A percentile compares a stretch with the other conserved stretches of the same genome.
Evolutionary conservation across 1,284 basidiomycete species (phyloP).

Genomic region (Anthracocystis setariae): DNA sequence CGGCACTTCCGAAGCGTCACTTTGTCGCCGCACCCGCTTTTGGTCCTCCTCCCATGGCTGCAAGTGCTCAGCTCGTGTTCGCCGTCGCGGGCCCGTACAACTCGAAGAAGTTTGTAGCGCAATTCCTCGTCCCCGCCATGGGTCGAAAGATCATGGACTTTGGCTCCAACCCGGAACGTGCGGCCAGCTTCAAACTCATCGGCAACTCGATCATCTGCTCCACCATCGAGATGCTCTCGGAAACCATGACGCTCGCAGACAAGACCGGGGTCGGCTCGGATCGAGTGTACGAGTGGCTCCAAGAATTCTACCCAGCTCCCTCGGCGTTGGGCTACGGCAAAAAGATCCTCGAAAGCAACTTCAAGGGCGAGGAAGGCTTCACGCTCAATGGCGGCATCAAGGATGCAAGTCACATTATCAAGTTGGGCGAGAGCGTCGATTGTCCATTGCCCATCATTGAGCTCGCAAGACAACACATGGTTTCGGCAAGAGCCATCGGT

Average conservation of each 20-base stretch:
- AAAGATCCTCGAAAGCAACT: slow-evolving; percentile 76
- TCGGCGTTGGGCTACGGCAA: slow-evolving; percentile 57
- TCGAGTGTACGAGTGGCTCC: slow-evolving; percentile 69
- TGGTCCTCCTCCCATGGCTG: slow-evolving; percentile 73
- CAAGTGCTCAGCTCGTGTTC: slow-evolving; percentile 77
- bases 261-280: slow-evolving; percentile 81
- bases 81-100: slow-evolving; percentile 84
- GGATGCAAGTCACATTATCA: slow-evolving; percentile 72
- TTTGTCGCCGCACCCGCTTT: slow-evolving; percentile 85
- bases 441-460: slow-evolving; percentile 78
- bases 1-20: slow-evolving; percentile 74
- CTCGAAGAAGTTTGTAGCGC: slow-evolving; percentile 81
- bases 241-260: slow-evolving; percentile 83
- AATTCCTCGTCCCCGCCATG: slow-evolving; percentile 78
- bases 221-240: slow-evolving; percentile 79
- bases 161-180: slow-evolving; percentile 79
- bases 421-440: slow-evolving; percentile 73
- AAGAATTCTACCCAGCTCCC: slow-evolving; percentile 58
- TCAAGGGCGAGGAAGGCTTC: slow-evolving; percentile 83
- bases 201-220: slow-evolving; percentile 60
- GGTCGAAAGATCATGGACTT: slow-evolving; percentile 76
- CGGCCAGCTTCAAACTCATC: slow-evolving; percentile 78
- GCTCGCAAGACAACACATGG: slow-evolving; percentile 46
- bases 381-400: slow-evolving; percentile 88
- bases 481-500: slow-evolving; percentile 73